Percentiles rank a stretch among this genome's conserved stretches.
These are phyloP conservation scores for Lachancea sp. DNA, from an alignment of 805 yeast genomes.

Conservation along the genomic window DNA sequence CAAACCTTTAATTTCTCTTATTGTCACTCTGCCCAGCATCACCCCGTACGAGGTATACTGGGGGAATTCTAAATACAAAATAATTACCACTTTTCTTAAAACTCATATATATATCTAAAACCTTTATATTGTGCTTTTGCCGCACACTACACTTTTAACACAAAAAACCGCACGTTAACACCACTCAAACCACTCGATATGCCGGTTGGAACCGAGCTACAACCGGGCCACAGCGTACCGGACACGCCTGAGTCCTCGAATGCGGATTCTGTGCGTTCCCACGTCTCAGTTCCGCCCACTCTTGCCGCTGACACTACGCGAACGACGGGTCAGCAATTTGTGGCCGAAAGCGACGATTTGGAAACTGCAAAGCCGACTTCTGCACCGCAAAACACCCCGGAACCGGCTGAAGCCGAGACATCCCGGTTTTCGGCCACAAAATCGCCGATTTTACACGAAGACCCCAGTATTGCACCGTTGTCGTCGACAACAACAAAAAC, in stretches of 20 bases:
- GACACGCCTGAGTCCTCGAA: not conserved
- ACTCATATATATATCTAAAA: not conserved
- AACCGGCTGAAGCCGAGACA: slow-evolving; percentile 6
- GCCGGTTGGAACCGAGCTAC: slow-evolving; percentile 3
- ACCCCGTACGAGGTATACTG: no score
- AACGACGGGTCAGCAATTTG: slow-evolving; percentile 1
- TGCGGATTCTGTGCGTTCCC: not conserved
- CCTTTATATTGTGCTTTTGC: not conserved
- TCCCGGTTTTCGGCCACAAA: slow-evolving; percentile 7
- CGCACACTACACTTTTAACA: not conserved
- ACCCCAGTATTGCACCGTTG: slow-evolving; percentile 11
- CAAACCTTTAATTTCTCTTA: no score
- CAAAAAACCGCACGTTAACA: not conserved
- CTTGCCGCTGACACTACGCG: not conserved
- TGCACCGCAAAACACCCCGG: slow-evolving; percentile 29
- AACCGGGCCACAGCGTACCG: not conserved
- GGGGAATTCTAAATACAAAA: no score
- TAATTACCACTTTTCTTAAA: not conserved
- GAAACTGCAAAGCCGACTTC: slow-evolving; percentile 18
- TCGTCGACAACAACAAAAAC: not conserved
- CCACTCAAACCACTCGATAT: not conserved
- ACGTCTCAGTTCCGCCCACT: not conserved
- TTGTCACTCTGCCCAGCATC: no score
- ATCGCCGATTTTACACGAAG: slow-evolving; percentile 11
- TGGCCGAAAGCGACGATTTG: slow-evolving; percentile 12